Base-by-base conservation (phyloP, 768 basidiomycete species). In the Lentinula edodes region DNA sequence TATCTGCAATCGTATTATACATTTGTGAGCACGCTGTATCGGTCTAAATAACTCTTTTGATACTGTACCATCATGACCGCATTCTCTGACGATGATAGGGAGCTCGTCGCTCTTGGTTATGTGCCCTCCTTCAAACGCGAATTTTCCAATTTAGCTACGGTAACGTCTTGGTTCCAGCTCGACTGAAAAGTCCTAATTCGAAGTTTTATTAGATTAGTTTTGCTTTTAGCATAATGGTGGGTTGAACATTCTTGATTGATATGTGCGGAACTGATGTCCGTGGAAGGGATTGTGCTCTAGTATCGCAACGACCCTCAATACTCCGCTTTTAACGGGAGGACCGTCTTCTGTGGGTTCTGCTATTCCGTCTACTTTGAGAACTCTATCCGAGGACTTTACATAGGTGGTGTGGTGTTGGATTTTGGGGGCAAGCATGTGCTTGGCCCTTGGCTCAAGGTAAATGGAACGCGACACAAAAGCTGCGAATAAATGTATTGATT, bases 71-170 rank as follows among this genome's bases (percentile, higher is more conserved):
- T 7, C 39, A 56, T 56, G 45, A 51, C 45, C 50, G 51, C 18
- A 16, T 52, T 52, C 28, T 60, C 59, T 68, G 83, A 84, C 58
- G 88, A 90, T 69, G 86, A 89, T 74, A 79, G 76, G 68, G 81
- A 84, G 68, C 79, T 90, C 43, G 78, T 85, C 60, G 85, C 83
- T 15, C 71, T 89, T 66, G 88, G 88, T 18, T 90, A 90, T 67
- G 83, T 86, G 67, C 88, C 88, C 45, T 90, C 88, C 15, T 93
- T 94, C 78, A 86, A 85, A 71, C 81, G 92, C 61, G 92, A 94
- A 77, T 94, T 94, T 67, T 85, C 88, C 6, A 91, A 90, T 68
- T 72, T 92, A 36, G 88, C 88, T n/a, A 90, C 89, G 63, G 88
- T 88, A 64, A 23, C 9, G 46, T 12, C 2, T 7, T 48, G 18